phyloP scores from a whole-genome alignment of 495 filamentous ascomycete genomes.

The Darksidea phi region DNA sequence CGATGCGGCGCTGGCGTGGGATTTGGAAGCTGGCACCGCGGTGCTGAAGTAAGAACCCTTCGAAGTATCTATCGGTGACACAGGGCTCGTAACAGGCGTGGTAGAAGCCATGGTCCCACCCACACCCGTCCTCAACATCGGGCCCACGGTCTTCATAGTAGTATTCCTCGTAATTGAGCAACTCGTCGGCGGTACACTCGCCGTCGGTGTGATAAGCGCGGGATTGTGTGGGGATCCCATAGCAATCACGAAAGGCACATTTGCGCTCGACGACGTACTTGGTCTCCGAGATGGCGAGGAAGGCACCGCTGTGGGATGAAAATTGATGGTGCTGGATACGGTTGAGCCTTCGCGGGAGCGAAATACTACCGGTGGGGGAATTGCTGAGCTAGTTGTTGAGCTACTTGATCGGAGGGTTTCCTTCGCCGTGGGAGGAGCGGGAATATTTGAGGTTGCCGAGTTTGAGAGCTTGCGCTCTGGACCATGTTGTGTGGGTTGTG shows the following conservation, averaged over 20 bases:
- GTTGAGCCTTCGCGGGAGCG: constrained; percentile 10
- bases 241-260: constrained; percentile 32
- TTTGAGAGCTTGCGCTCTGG: constrained; percentile 5
- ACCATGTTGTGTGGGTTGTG: background rate
- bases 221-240: constrained; percentile 36
- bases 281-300: constrained; percentile 6
- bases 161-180: constrained; percentile 28
- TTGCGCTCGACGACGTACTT: constrained; percentile 16
- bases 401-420: background rate
- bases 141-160: background rate
- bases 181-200: constrained; percentile 1
- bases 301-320: background rate
- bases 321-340: constrained; percentile 6
- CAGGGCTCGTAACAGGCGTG: constrained; percentile 15
- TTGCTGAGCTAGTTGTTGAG: constrained; percentile 5
- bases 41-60: too few relatives aligned
- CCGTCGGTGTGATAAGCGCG: constrained; percentile 21
- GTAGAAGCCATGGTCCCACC: constrained; percentile 30
- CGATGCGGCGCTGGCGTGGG: too few relatives aligned
- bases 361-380: constrained; percentile 9
- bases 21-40: too few relatives aligned
- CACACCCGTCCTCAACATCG: constrained; percentile 16
- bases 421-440: background rate
- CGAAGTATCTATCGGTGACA: constrained; percentile 4
- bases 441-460: background rate